A percentile compares a stretch with the other conserved stretches of the same genome.
phyloP scores from a whole-genome alignment of 2,329 filamentous ascomycete genomes.

The Cytospora mali region DNA sequence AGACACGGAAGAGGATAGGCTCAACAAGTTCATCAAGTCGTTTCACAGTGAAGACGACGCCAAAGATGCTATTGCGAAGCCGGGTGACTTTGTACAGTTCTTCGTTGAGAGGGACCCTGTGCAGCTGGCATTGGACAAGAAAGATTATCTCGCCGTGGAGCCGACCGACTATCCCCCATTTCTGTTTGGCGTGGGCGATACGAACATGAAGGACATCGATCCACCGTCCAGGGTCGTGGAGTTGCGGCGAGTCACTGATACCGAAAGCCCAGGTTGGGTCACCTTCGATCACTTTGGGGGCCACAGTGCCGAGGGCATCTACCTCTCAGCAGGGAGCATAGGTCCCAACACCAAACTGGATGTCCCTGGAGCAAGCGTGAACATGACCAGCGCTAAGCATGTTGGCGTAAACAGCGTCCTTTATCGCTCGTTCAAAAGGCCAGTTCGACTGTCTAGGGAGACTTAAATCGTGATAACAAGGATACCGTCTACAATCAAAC shows the following conservation, averaged over 20 bases:
- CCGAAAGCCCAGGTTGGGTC: background rate
- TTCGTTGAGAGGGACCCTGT: slow-evolving; percentile 46
- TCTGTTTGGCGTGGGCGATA: slow-evolving; percentile 22
- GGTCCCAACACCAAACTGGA: slow-evolving; percentile 33
- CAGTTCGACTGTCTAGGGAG: no score
- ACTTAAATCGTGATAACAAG: background rate
- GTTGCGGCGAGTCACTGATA: background rate
- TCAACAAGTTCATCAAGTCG: slow-evolving; percentile 56
- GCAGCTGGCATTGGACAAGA: slow-evolving; percentile 30
- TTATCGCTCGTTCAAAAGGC: slow-evolving; percentile 1
- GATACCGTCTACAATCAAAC: background rate
- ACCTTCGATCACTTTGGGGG: slow-evolving; percentile 23
- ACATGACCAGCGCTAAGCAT: background rate
- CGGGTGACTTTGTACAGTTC: slow-evolving; percentile 69
- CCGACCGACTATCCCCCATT: slow-evolving; percentile 7
- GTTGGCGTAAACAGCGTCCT: background rate
- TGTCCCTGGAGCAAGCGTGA: slow-evolving; percentile 19
- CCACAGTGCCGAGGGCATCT: slow-evolving; percentile 26
- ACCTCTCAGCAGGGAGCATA: slow-evolving; percentile 8
- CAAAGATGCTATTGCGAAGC: slow-evolving; percentile 59
- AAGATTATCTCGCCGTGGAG: slow-evolving; percentile 9
- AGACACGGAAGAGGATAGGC: slow-evolving; percentile 51
- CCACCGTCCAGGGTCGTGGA: background rate
- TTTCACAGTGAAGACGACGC: slow-evolving; percentile 42
- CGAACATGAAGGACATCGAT: slow-evolving; percentile 9